Base-by-base conservation (phyloP, 169 alveolate genomes). In the Sarcocystis neurona region DNA sequence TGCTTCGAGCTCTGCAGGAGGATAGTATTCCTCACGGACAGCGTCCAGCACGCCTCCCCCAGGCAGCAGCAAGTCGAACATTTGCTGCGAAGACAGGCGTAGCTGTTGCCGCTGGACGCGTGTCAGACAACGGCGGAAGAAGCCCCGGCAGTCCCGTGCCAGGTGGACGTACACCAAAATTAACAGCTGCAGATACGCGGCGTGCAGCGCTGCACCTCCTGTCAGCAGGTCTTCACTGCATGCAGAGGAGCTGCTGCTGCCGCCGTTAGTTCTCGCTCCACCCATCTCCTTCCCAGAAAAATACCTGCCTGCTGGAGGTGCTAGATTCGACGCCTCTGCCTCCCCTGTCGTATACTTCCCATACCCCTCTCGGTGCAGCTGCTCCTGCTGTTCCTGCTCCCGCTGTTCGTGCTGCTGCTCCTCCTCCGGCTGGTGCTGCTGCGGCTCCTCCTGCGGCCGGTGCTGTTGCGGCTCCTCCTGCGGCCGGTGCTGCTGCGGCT, bases 121-220 rank as follows among this genome's bases (percentile, higher is more conserved):
- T 0, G 50, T 47, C 32, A 84, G 70, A n/a, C 89, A 84, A 6
- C 60, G 58, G n/a, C 30, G 5, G 12, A 41, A 32, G 18, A 63
- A 47, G 12, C 27, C 32, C 1, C n/a, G 41, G 3, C 70, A 27
- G 34, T 56, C 43, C 79, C 39, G 5, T 0, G 68, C 75, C 68
- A 84, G 89, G 39, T 32, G 47, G 39, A 84, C 2, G 70, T 60
- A 46, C 37, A 72, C 79, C 39, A 43, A 79, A 20, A 84, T 34
- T 66, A 84, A 56, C 15, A 70, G 56, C 70, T 46, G 78, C 32
- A 84, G 80, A 8, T n/a, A 58, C 70, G 53, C 89, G 50, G 68
- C 79, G 44, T 84, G 80, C n/a, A 84, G 63, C 0, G 89, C 89
- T n/a, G 89, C 89, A 27, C 82, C 89, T 18, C 82, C 10, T 0